A percentile compares a stretch with the other conserved stretches of the same genome.
Evolutionary conservation across 805 yeast species (phyloP).

Genomic region (Hanseniaspora valbyensis): DNA sequence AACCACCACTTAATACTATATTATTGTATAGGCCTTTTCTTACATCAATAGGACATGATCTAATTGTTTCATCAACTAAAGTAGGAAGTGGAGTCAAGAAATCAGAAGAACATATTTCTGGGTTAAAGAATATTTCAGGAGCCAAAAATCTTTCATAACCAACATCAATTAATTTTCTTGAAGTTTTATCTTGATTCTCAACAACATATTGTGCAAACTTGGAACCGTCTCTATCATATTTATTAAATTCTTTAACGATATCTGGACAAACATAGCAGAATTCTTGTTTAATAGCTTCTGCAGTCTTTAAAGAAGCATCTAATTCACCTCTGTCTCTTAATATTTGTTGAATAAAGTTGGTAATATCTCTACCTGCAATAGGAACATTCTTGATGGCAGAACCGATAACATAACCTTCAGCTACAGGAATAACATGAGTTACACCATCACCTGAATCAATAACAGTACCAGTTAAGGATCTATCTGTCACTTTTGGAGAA

Average conservation of each 20-base stretch:
- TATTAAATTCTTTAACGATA: conserved; percentile 88
- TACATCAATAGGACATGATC: conserved; percentile 92
- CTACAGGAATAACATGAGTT: conserved; percentile 97
- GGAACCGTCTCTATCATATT: conserved; percentile 87
- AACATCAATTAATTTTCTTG: conserved; percentile 65
- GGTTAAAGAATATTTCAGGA: conserved; percentile 97
- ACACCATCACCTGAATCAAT: conserved; percentile 99
- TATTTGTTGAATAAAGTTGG: conserved; percentile 81
- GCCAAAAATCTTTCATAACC: conserved; percentile 97
- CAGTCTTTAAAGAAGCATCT: conserved; percentile 87
- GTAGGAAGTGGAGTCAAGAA: conserved; percentile 90
- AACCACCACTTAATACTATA: conserved; percentile 93
- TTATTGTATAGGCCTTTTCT: conserved; percentile 92
- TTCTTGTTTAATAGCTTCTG: conserved; percentile 93
- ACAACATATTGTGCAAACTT: conserved; percentile 88
- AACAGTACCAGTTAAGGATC: conserved; percentile 95
- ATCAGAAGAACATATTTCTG: conserved; percentile 92
- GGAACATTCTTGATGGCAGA: conserved; percentile 96
- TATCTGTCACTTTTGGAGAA: conserved; percentile 83
- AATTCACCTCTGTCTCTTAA: conserved; percentile 94
- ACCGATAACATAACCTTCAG: conserved; percentile 98
- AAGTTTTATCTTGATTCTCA: conserved; percentile 61
- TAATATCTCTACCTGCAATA: conserved; percentile 96
- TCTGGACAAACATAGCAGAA: conserved; percentile 97
- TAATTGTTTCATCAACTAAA: conserved; percentile 92